Evolutionary conservation across 1,284 basidiomycete species (phyloP).

Genomic region (Exobasidium rhododendri): DNA sequence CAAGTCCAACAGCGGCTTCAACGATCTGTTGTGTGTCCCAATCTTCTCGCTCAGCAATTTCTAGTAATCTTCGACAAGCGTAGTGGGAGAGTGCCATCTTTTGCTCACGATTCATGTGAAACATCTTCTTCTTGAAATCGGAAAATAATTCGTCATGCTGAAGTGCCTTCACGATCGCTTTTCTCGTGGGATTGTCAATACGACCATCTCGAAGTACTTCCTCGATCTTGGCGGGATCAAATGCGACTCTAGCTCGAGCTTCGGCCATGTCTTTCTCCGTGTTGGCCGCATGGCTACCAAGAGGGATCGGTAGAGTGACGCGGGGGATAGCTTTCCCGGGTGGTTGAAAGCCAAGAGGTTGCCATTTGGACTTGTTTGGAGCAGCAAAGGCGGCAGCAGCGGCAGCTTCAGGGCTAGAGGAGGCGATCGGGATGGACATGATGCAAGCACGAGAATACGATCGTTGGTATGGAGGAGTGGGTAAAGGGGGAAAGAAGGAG

Average conservation of each 20-base stretch:
- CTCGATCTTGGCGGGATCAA: conserved; percentile 41
- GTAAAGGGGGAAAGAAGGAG: background rate
- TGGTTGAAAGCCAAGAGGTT: conserved; percentile 27
- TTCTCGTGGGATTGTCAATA: conserved; percentile 41
- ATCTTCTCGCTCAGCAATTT: conserved; percentile 35
- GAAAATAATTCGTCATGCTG: conserved; percentile 40
- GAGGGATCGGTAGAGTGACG: conserved; percentile 42
- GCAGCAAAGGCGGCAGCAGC: background rate
- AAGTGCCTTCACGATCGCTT: conserved; percentile 32
- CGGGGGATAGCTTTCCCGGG: conserved; percentile 23
- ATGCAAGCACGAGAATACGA: too few relatives aligned
- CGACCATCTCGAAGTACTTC: conserved; percentile 39
- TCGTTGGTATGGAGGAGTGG: background rate
- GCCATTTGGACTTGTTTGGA: background rate
- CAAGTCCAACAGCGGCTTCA: conserved; percentile 40
- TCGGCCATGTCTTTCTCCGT: conserved; percentile 33
- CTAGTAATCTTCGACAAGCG: conserved; percentile 41
- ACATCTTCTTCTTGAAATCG: conserved; percentile 47
- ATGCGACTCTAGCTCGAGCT: conserved; percentile 29
- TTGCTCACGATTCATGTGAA: conserved; percentile 48
- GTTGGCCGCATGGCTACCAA: conserved; percentile 35
- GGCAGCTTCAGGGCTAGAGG: background rate
- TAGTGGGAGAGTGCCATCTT: conserved; percentile 44
- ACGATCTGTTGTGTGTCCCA: conserved; percentile 47
- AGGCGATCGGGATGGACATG: background rate